Percentiles rank a stretch among this genome's conserved stretches.
Evolutionary conservation across 2,329 filamentous ascomycete species (phyloP).

Genomic region (Fusarium solani-melongenae): DNA sequence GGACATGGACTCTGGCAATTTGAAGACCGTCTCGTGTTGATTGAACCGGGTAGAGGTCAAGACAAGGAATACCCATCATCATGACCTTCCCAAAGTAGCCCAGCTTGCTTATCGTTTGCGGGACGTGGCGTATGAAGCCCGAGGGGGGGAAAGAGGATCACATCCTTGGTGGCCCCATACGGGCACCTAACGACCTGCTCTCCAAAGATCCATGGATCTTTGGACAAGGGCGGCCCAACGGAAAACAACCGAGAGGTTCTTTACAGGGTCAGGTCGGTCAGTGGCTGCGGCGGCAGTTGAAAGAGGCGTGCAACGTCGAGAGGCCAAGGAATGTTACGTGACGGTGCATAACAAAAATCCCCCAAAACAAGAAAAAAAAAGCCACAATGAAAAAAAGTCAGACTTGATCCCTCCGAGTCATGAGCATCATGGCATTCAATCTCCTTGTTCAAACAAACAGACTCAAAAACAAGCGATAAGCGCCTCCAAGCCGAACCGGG

Average conservation of each 20-base stretch:
- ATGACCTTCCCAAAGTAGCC: conserved; percentile 40
- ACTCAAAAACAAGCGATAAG: conserved; percentile 15
- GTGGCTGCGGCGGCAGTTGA: conserved; percentile 5
- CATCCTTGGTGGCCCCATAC: not conserved
- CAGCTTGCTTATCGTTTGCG: conserved; percentile 31
- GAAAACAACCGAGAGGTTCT: conserved; percentile 12
- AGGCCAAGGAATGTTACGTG: conserved; percentile 1
- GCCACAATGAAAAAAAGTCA: not conserved
- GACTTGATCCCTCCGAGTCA: conserved; percentile 4
- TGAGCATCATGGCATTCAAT: not conserved
- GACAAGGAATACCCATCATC: conserved; percentile 10
- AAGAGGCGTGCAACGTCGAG: not conserved
- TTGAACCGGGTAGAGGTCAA: not conserved
- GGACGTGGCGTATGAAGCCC: conserved; percentile 18
- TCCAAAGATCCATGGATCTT: not conserved
- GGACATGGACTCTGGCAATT: not conserved
- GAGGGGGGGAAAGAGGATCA: not conserved
- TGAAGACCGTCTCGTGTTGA: conserved; percentile 1
- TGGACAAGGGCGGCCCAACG: not conserved
- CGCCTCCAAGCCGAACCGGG: conserved; percentile 18
- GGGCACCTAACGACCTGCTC: not conserved
- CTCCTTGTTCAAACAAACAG: not conserved
- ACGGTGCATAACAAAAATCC: not conserved
- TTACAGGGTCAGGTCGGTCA: not conserved
- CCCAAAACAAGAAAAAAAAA: not conserved